Base-by-base conservation (phyloP, 108 stramenopile genomes). In the Fistulifera pelliculosa region DNA sequence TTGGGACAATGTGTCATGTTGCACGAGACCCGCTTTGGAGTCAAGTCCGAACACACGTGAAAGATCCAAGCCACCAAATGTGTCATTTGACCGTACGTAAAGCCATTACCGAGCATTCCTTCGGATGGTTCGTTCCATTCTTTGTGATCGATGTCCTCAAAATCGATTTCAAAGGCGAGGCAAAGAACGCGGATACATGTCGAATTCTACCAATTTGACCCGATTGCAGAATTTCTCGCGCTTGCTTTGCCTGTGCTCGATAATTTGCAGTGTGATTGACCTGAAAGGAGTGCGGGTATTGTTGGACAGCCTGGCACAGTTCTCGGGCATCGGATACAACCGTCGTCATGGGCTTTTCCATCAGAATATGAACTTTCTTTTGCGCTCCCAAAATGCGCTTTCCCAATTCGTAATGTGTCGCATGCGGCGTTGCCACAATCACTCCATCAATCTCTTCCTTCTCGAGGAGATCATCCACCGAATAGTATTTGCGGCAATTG, bases 331-430 rank as follows among this genome's bases (percentile, higher is more conserved):
- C 75, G 7, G 57, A 41, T 19, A 85, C 64, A 28, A 71, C 62
- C 5, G 84, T 85, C 16, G 75, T 77, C 80, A 85, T 79, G 18
- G 84, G 84, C 55, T 85, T 85, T 60, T 85, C 84, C 78, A 81
- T 77, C 26, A 85, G 27, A 16, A 85, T 69, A 55, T 79, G 73
- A 28, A 80, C 27, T 7, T 70, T 74, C 52, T 69, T 62, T 35
- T 72, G 50, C 26, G 28, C 18, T 18, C 60, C 41, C 65, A 49
- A 47, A 18, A 44, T 60, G 25, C 49, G 60, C 42, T 69, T 52
- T 41, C 52, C 44, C 18, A 80, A 49, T 10, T 38, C 19, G 58
- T 63, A 81, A 65, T 85, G 84, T 4, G 78, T 74, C 0, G 77
- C 66, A 65, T 85, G 84, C 1, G 80, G 75, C n/a, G 84, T 79